Evolutionary conservation across 495 filamentous ascomycete species (phyloP).

Genomic region (Letharia columbiana): DNA sequence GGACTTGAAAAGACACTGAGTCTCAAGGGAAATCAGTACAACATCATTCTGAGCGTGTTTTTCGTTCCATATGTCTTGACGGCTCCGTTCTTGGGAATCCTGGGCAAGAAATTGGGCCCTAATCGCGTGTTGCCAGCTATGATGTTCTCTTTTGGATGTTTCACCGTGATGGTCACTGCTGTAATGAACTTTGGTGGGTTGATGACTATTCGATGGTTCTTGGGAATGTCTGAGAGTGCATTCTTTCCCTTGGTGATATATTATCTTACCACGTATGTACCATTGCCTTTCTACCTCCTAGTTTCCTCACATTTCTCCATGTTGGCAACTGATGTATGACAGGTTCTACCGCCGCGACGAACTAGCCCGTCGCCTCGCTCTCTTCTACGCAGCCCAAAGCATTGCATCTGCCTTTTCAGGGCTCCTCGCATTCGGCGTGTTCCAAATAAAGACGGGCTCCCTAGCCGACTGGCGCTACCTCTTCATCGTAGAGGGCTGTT

Average conservation of each 20-base stretch:
- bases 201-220: slow-evolving; percentile 55
- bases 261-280: slow-evolving; percentile 38
- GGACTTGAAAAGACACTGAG: slow-evolving; percentile 45
- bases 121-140: slow-evolving; percentile 54
- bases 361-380: slow-evolving; percentile 61
- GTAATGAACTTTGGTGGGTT: slow-evolving; percentile 57
- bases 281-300: background rate
- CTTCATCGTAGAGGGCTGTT: slow-evolving; percentile 64
- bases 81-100: slow-evolving; percentile 56
- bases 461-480: slow-evolving; percentile 62
- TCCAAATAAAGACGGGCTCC: slow-evolving; percentile 53
- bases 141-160: slow-evolving; percentile 59
- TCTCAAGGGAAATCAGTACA: slow-evolving; percentile 58
- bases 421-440: slow-evolving; percentile 65
- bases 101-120: slow-evolving; percentile 60
- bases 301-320: fast-evolving
- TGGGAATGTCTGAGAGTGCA: slow-evolving; percentile 64
- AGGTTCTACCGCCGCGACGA: slow-evolving; percentile 69
- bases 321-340: slow-evolving; percentile 21
- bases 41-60: slow-evolving; percentile 63
- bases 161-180: slow-evolving; percentile 48
- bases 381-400: slow-evolving; percentile 71
- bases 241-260: slow-evolving; percentile 67
- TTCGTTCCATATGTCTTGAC: slow-evolving; percentile 70
- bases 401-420: slow-evolving; percentile 69